Evolutionary conservation across 169 alveolate species (phyloP), one percentile per base, ranked within the genome.

Genomic region (Cryptosporidium tyzzeri): DNA sequence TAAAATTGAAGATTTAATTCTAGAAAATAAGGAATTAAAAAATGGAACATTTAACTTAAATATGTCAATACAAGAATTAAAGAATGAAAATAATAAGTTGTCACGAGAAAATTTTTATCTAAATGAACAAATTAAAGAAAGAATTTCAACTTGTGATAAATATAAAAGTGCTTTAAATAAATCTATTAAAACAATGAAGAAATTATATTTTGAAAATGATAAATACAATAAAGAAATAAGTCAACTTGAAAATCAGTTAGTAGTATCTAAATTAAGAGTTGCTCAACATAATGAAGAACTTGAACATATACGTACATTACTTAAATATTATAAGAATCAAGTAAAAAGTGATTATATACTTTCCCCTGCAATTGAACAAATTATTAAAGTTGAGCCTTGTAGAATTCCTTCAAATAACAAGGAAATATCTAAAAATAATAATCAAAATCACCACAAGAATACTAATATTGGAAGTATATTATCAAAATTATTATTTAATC

Each of bases 221-320:
- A 12, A 29, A 7, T 41, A 44, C 12, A 80, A 33, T 62, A 80
- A 65, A 31, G 89, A 80, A 62, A 62, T 80, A 21, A 29, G 33
- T 12, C 48, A 45, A 45, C 35, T 80, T 14, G 89, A 80, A 80
- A 80, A 80, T 62, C 89, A 80, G 62, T 18, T 80, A 39, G 75
- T 80, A 44, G 70, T 80, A n/a, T 80, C 89, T 41, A 80, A 80
- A 62, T 44, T 80, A 44, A 59, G 75, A 41, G 89, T 80, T 18
- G 89, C 89, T n/a, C 89, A 80, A 65, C 68, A 80, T 45, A 80
- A 80, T 80, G 89, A 80, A 41, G 89, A 80, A 62, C 70, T 80
- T 29, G 89, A 80, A 59, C 89, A 80, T 23, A 80, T 80, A 35
- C 69, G 89, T 59, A 80, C 74, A 18, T 53, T 80, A 45, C 67